A percentile compares a stretch with the other conserved stretches of the same genome.
These are phyloP conservation scores for Amorphotheca resinae DNA, from an alignment of 495 filamentous ascomycete genomes.

Conservation along the genomic window DNA sequence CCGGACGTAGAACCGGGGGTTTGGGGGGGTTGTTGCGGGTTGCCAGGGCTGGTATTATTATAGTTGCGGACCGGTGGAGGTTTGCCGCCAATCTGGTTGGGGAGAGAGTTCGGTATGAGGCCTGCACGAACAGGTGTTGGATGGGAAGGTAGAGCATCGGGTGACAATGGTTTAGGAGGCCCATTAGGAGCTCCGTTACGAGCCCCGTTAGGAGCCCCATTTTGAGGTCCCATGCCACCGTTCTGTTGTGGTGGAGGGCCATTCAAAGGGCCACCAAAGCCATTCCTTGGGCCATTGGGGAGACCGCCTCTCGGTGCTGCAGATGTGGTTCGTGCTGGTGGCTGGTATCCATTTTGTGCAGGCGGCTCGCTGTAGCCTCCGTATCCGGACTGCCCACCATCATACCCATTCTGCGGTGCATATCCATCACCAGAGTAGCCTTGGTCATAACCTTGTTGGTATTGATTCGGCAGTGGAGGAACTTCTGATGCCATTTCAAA, in stretches of 20 bases:
- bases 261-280: conserved; percentile 19
- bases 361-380: conserved; percentile 5
- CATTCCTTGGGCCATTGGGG: conserved; percentile 20
- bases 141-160: conserved; percentile 48
- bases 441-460: conserved; percentile 20
- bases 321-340: conserved; percentile 22
- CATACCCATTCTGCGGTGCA: conserved; percentile 22
- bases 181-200: conserved; percentile 20
- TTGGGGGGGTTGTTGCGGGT: conserved; percentile 21
- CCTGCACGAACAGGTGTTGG: conserved; percentile 73
- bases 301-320: conserved; percentile 14
- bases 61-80: conserved; percentile 69
- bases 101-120: conserved; percentile 43
- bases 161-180: conserved; percentile 26
- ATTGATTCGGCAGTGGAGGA: conserved; percentile 31
- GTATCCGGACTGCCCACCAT: conserved; percentile 17
- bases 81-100: conserved; percentile 28
- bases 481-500: conserved; percentile 59
- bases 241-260: conserved; percentile 16
- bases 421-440: conserved; percentile 23
- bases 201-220: not conserved
- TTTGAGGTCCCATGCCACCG: too few relatives aligned
- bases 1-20: conserved; percentile 38
- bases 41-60: conserved; percentile 28
- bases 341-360: conserved; percentile 17